phyloP scores from a whole-genome alignment of 75 land plant genomes.

The Azolla pinnata region DNA sequence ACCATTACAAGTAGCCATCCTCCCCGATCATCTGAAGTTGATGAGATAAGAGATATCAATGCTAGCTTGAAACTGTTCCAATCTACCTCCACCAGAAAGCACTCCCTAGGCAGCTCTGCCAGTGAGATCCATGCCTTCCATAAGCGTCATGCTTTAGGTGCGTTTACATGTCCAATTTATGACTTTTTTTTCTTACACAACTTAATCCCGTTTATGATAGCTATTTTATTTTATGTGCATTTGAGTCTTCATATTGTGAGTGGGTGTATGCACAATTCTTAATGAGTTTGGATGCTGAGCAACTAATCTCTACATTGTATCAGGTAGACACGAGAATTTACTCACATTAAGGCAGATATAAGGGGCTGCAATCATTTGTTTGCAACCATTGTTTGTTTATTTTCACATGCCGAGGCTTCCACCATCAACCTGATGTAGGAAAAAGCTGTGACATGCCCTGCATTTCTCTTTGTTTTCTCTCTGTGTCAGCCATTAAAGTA shows the following conservation, averaged over 20 bases:
- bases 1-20: too few species aligned
- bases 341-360: too few species aligned
- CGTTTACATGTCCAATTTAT: neutral
- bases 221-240: too few species aligned
- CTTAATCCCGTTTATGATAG: too few species aligned
- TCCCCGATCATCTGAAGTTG: too few species aligned
- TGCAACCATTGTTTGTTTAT: too few species aligned
- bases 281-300: neutral
- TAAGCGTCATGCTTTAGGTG: slow-evolving; percentile 80
- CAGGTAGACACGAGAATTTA: too few species aligned
- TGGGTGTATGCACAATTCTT: neutral
- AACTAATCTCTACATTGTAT: too few species aligned
- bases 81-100: slow-evolving; percentile 14
- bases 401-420: too few species aligned
- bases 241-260: neutral
- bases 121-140: slow-evolving; percentile 59
- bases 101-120: slow-evolving; percentile 29
- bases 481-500: neutral
- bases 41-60: slow-evolving; percentile 63
- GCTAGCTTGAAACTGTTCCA: slow-evolving; percentile 19
- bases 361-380: too few species aligned
- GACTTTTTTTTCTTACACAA: neutral
- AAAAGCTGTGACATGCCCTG: neutral
- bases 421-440: neutral
- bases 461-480: neutral